These are phyloP conservation scores for Globisporangium acanthophoron DNA, from an alignment of 352 stramenopile genomes.

Conservation along the genomic window DNA sequence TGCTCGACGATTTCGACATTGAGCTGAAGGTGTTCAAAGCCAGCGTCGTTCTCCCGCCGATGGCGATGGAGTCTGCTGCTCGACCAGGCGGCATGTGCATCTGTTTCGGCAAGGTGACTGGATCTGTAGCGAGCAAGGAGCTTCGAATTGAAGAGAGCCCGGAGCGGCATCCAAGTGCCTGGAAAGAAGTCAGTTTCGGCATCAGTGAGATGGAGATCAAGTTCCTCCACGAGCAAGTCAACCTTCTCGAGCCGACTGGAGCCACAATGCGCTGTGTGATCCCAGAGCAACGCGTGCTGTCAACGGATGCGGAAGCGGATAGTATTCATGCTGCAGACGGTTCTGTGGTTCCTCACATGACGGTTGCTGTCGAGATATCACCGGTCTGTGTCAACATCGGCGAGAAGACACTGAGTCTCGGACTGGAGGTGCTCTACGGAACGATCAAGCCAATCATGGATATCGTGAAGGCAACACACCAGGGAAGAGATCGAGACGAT, in stretches of 20 bases:
- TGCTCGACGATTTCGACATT: conserved; percentile 14
- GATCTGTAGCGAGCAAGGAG: conserved; percentile 6
- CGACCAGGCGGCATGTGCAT: conserved; percentile 9
- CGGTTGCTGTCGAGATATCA: conserved; percentile 6
- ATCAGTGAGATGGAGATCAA: conserved; percentile 13
- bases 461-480: conserved; percentile 4
- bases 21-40: conserved; percentile 25
- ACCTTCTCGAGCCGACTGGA: conserved; percentile 12
- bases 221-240: conserved; percentile 14
- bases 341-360: background rate
- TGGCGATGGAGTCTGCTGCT: background rate
- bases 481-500: conserved; percentile 9
- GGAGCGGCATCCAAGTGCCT: background rate
- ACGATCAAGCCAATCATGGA: conserved; percentile 18
- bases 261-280: conserved; percentile 2
- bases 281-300: background rate
- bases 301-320: no score
- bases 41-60: conserved; percentile 13
- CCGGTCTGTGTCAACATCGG: conserved; percentile 17
- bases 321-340: background rate
- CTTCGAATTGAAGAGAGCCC: background rate
- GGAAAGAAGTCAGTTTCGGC: conserved; percentile 3
- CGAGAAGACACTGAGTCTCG: conserved; percentile 12
- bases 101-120: conserved; percentile 10
- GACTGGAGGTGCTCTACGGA: conserved; percentile 15